These are phyloP conservation scores for Diplotaxis tenuifolia DNA, from an alignment of 345 rosid genomes.

Conservation along the genomic window DNA sequence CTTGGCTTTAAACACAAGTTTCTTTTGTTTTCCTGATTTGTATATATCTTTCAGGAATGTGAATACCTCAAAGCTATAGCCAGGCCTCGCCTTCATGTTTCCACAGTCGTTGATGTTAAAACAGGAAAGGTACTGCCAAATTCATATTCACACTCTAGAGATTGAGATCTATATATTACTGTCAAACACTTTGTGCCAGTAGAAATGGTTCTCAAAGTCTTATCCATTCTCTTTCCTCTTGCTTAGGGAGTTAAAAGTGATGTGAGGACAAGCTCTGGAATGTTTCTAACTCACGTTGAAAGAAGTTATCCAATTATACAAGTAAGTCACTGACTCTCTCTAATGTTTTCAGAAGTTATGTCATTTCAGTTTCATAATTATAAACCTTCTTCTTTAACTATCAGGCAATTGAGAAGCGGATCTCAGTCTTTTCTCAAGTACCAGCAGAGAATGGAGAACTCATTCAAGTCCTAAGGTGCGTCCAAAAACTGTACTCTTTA, in stretches of 20 bases:
- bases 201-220: background rate
- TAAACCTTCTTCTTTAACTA: constrained; percentile 11
- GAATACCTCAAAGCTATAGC: constrained; percentile 85
- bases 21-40: background rate
- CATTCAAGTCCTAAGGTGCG: constrained; percentile 88
- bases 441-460: constrained; percentile 93
- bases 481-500: constrained; percentile 17
- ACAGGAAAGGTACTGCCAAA: constrained; percentile 80
- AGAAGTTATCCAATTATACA: constrained; percentile 74
- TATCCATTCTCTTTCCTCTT: background rate
- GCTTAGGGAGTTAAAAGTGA: constrained; percentile 79
- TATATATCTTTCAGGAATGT: constrained; percentile 73
- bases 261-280: constrained; percentile 96
- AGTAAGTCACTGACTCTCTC: constrained; percentile 45
- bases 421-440: constrained; percentile 88
- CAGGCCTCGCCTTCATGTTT: constrained; percentile 67
- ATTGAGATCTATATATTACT: constrained; percentile 3
- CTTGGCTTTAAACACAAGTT: background rate
- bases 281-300: constrained; percentile 77
- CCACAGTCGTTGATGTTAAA: constrained; percentile 85
- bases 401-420: constrained; percentile 88
- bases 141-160: constrained; percentile 11
- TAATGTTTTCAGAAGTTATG: background rate
- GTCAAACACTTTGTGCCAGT: background rate
- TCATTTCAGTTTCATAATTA: background rate